Evolutionary conservation across 1,139 yeast genomes (phyloP).

Genomic region (Blastobotrys arbuscula): DNA sequence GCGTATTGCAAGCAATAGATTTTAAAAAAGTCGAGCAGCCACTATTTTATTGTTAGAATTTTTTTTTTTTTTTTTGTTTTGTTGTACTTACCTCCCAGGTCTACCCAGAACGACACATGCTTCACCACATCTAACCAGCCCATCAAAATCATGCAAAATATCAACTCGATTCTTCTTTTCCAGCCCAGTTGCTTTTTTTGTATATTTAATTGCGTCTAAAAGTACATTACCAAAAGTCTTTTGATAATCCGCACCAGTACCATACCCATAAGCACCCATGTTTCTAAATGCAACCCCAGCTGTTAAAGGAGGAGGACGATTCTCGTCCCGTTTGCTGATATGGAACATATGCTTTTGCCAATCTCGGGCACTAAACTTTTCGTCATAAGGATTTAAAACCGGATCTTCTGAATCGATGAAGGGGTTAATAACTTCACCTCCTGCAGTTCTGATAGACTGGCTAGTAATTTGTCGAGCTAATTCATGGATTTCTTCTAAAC

Average conservation of each 20-base stretch:
- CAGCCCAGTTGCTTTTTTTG: conserved; percentile 19
- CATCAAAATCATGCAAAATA: conserved; percentile 65
- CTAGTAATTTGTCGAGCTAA: conserved; percentile 27
- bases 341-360: conserved; percentile 65
- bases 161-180: conserved; percentile 39
- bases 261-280: conserved; percentile 67
- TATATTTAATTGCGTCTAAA: conserved; percentile 26
- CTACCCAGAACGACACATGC: conserved; percentile 72
- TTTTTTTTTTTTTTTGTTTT: not conserved
- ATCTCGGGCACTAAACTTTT: conserved; percentile 52
- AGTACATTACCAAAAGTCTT: conserved; percentile 56
- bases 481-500: conserved; percentile 18
- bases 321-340: conserved; percentile 19
- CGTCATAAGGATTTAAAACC: conserved; percentile 48
- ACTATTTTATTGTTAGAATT: conserved; percentile 33
- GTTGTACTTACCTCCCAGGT: conserved; percentile 45
- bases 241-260: conserved; percentile 76
- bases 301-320: conserved; percentile 17
- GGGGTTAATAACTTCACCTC: conserved; percentile 11
- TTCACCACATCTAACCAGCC: conserved; percentile 62
- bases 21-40: conserved; percentile 79
- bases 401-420: conserved; percentile 16
- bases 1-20: conserved; percentile 62
- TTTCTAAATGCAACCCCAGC: conserved; percentile 62
- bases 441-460: conserved; percentile 12